Conservation (phyloP, 1,284 basidiomycete genomes). For the Cutaneotrichosporon cyanovorans region DNA sequence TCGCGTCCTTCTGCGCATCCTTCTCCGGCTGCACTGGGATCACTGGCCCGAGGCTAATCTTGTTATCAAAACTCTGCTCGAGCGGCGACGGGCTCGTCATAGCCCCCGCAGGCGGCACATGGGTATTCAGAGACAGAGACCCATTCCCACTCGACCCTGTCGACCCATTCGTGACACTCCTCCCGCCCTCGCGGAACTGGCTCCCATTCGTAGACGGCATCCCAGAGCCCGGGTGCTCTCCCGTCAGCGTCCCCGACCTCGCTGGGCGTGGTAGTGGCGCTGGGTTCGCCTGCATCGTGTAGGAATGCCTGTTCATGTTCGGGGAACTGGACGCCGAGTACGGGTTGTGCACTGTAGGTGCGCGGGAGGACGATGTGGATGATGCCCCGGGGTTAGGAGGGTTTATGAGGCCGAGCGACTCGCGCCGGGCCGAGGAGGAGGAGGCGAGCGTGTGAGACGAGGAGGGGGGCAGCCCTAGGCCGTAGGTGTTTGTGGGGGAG, state of each 20-base stretch:
- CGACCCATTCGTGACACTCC: conserved; percentile 5
- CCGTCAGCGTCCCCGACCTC: conserved; percentile 42
- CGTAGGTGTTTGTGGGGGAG: conserved; percentile 22
- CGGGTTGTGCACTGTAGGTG: conserved; percentile 11
- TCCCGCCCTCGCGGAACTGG: background rate
- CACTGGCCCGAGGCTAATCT: conserved; percentile 26
- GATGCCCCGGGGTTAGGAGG: conserved; percentile 1
- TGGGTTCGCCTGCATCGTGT: conserved; percentile 5
- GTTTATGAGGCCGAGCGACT: conserved; percentile 14
- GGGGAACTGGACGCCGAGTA: conserved; percentile 37
- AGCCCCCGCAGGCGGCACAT: conserved; percentile 1
- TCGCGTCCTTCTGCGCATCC: conserved; percentile 29
- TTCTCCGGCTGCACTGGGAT: conserved; percentile 21
- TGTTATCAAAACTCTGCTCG: conserved; percentile 34
- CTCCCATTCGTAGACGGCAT: no score
- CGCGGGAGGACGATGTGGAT: conserved; percentile 11
- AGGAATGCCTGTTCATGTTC: conserved; percentile 41
- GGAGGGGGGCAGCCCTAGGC: conserved; percentile 14
- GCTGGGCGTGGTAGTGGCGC: conserved; percentile 35
- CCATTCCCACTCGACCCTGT: background rate
- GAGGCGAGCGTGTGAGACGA: conserved; percentile 9
- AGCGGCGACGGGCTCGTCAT: conserved; percentile 12
- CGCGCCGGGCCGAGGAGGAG: conserved; percentile 16
- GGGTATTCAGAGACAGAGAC: conserved; percentile 20
- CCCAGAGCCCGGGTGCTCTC: conserved; percentile 19